Evolutionary conservation across 495 filamentous ascomycete species (phyloP).

Genomic region (Tuber borchii): DNA sequence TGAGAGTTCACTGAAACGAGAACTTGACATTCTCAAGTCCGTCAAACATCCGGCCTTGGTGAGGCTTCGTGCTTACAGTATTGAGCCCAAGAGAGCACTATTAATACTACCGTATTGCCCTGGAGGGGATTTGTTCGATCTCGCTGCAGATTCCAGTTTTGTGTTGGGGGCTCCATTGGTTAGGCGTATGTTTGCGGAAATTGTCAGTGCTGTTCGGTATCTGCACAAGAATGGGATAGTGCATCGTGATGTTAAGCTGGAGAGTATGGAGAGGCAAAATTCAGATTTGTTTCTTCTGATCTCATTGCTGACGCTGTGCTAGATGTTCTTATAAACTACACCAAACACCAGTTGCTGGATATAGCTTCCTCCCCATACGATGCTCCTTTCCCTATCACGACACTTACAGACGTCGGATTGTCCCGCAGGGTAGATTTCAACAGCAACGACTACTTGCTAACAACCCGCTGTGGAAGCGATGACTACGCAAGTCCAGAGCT

Average conservation of each 20-base stretch:
- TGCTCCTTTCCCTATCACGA: slow-evolving; percentile 73
- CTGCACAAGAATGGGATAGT: slow-evolving; percentile 80
- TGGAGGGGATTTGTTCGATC: slow-evolving; percentile 90
- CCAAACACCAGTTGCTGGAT: slow-evolving; percentile 50
- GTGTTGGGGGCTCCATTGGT: slow-evolving; percentile 62
- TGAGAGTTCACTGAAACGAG: slow-evolving; percentile 84
- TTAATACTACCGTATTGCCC: slow-evolving; percentile 86
- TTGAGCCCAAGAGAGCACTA: slow-evolving; percentile 70
- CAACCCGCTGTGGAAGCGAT: slow-evolving; percentile 87
- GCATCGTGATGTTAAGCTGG: slow-evolving; percentile 94
- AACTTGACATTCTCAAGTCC: slow-evolving; percentile 83
- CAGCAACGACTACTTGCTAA: slow-evolving; percentile 68
- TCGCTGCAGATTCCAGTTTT: slow-evolving; percentile 63
- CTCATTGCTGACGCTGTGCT: slow-evolving; percentile 29
- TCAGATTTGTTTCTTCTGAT: slow-evolving; percentile 7
- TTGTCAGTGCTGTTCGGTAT: slow-evolving; percentile 78
- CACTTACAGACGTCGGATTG: slow-evolving; percentile 88
- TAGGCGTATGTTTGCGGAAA: slow-evolving; percentile 80
- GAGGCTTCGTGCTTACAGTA: slow-evolving; percentile 78
- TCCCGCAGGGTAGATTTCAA: slow-evolving; percentile 59
- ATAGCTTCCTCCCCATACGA: slow-evolving; percentile 46
- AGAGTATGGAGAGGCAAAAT: slow-evolving; percentile 59
- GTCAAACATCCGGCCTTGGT: slow-evolving; percentile 85
- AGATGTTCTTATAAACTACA: slow-evolving; percentile 89
- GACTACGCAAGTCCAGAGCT: slow-evolving; percentile 97